These are phyloP conservation scores for Fonsecaea pugnacius DNA, from an alignment of 2,329 filamentous ascomycete genomes.

Conservation along the genomic window DNA sequence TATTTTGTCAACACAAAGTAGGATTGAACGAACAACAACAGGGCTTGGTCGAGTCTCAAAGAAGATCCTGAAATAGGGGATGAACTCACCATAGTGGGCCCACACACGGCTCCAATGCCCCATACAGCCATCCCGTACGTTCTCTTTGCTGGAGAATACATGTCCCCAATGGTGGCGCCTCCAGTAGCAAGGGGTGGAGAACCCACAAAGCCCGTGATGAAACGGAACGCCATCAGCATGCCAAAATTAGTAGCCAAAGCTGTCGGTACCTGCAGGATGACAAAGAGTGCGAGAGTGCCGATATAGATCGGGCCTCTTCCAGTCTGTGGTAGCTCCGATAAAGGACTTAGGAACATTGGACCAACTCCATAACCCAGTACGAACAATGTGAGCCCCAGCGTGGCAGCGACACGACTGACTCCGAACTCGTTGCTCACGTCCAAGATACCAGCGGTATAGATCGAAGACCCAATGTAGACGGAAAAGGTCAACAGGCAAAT, in stretches of 20 bases:
- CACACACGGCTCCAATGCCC: slow-evolving; percentile 47
- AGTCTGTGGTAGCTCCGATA: slow-evolving; percentile 57
- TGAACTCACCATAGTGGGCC: slow-evolving; percentile 8
- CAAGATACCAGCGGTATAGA: slow-evolving; percentile 54
- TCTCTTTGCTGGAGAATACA: slow-evolving; percentile 46
- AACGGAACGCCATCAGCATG: slow-evolving; percentile 59
- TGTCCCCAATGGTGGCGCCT: slow-evolving; percentile 52
- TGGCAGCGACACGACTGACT: slow-evolving; percentile 52
- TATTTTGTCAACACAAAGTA: slow-evolving; percentile 42
- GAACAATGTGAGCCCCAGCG: slow-evolving; percentile 57
- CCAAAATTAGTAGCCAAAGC: slow-evolving; percentile 56
- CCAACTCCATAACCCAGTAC: slow-evolving; percentile 54
- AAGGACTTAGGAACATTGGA: slow-evolving; percentile 51
- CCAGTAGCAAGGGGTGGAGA: slow-evolving; percentile 53
- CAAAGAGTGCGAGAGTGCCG: slow-evolving; percentile 54
- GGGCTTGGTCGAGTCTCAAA: neutral
- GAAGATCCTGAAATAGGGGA: neutral
- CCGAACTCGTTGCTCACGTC: slow-evolving; percentile 51
- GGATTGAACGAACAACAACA: slow-evolving; percentile 39
- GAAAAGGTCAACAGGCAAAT: slow-evolving; percentile 57
- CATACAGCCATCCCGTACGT: slow-evolving; percentile 50
- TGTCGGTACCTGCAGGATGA: slow-evolving; percentile 55
- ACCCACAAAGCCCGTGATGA: slow-evolving; percentile 58
- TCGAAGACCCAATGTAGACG: slow-evolving; percentile 58
- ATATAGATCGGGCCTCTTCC: slow-evolving; percentile 58